Evolutionary conservation across 495 filamentous ascomycete species (phyloP), one percentile per base, ranked within the genome.

Genomic region (Penicillium argentinense): DNA sequence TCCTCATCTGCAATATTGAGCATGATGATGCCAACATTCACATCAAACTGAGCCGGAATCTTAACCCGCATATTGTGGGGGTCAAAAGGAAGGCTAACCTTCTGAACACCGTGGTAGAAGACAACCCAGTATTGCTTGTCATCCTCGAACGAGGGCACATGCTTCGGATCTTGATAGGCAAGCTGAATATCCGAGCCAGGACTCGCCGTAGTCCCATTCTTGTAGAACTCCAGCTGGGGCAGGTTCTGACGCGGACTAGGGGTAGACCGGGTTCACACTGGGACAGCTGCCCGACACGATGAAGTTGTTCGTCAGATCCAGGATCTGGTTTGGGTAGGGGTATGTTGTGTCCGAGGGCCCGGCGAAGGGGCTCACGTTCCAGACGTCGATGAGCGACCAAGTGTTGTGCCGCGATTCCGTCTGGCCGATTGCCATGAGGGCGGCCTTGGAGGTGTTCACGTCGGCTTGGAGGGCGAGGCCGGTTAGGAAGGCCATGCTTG

Each of bases 401-500:
- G 52, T 51, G 27, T 78, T 69, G 47, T 79, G 75, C 7, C 76
- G 73, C 2, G 74, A 47, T 56, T 80, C 76, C 5, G 64, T 67
- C 41, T 72, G 63, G 2, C 72, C 72, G 29, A 79, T 74, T 12
- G 74, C 75, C 17, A 71, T 49, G 56, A 80, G 62, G 13, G 75
- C 72, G 13, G 64, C 67, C 39, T 68, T 69, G 33, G 64, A 64
- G 5, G 62, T 41, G 17, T 64, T 44, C 5, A 60, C 27, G 21
- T 64, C 54, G n/a, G 75, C 70, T 41, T 67, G 53, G 49, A 72
- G 68, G 5, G 71, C 62, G 3, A 80, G 72, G 0, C 76, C 77
- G 0, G 74, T 76, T 5, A 80, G 51, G 60, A 78, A 79, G 9
- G 74, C 65, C 76, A 79, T 78, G 62, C 70, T 75, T 2, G 76